phyloP scores from a whole-genome alignment of 2,329 filamentous ascomycete genomes.

The Hypomyces perniciosus region DNA sequence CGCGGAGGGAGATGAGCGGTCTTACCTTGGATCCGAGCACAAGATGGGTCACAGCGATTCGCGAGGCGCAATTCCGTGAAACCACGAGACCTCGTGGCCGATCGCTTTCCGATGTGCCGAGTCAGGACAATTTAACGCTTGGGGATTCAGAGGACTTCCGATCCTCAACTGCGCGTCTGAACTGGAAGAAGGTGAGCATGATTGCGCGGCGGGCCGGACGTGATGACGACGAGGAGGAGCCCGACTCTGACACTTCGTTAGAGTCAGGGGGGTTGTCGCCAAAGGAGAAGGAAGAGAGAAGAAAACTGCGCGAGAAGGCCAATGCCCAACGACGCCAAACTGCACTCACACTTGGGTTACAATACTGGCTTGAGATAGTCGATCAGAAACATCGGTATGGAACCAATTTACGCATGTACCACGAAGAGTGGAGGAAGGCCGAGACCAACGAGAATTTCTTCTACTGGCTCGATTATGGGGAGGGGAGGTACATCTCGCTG shows the following conservation, averaged over 20 bases:
- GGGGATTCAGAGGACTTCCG: constrained; percentile 16
- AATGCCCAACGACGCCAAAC: constrained; percentile 55
- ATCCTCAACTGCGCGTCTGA: constrained; percentile 47
- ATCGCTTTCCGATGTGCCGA: constrained; percentile 13
- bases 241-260: constrained; percentile 29
- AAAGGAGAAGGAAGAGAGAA: constrained; percentile 36
- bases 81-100: constrained; percentile 39
- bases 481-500: constrained; percentile 64
- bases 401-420: constrained; percentile 73
- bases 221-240: constrained; percentile 52
- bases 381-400: constrained; percentile 84
- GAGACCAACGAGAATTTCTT: constrained; percentile 85
- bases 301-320: constrained; percentile 39
- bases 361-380: constrained; percentile 83
- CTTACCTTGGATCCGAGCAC: constrained; percentile 62
- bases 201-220: constrained; percentile 67
- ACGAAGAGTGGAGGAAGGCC: constrained; percentile 73
- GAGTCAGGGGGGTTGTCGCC: constrained; percentile 24
- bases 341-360: constrained; percentile 74
- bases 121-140: constrained; percentile 9
- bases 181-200: constrained; percentile 69
- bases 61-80: constrained; percentile 50
- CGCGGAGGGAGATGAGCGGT: constrained; percentile 64
- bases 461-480: constrained; percentile 84
- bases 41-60: constrained; percentile 63